phyloP scores from a whole-genome alignment of 179 eudicot species.

The Camellia oleifera region DNA sequence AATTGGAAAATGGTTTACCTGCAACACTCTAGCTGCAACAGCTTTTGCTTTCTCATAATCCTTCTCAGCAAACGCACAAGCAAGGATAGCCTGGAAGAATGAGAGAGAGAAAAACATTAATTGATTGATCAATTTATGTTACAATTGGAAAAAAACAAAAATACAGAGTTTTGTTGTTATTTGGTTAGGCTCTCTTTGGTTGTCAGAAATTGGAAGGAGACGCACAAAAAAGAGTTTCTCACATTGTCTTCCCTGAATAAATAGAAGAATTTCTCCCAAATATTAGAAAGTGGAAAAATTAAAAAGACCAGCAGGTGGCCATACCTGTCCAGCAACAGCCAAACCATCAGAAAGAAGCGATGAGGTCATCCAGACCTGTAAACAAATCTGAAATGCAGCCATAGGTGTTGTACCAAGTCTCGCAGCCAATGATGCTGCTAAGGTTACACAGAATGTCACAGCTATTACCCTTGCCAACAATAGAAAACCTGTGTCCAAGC shows the following conservation, averaged over 20 bases:
- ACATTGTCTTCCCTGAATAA: no score
- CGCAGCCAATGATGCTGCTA: constrained; percentile 94
- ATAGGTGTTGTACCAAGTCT: constrained; percentile 78
- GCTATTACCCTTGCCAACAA: constrained; percentile 82
- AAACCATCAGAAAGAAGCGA: constrained; percentile 97
- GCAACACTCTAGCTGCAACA: constrained; percentile 79
- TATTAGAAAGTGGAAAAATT: no score
- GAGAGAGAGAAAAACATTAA: not conserved
- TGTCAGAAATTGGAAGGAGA: not conserved
- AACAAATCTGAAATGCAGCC: constrained; percentile 97
- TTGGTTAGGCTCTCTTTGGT: not conserved
- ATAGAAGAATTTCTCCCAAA: no score
- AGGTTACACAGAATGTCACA: constrained; percentile 87
- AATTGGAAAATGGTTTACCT: constrained; percentile 39
- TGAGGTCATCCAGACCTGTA: constrained; percentile 95
- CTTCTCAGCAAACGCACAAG: constrained; percentile 98
- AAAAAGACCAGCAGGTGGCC: not conserved
- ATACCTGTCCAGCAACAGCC: constrained; percentile 99
- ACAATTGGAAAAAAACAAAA: not conserved
- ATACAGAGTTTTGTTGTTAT: not conserved
- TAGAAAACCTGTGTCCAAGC: constrained; percentile 48
- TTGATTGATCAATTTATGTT: not conserved
- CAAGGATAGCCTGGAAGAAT: constrained; percentile 75
- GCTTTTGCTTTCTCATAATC: constrained; percentile 71
- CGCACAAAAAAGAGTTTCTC: not conserved